A percentile compares a stretch with the other conserved stretches of the same genome.
Conservation (phyloP, 75 land plant genomes). For the Chamaecyparis obtusa region DNA sequence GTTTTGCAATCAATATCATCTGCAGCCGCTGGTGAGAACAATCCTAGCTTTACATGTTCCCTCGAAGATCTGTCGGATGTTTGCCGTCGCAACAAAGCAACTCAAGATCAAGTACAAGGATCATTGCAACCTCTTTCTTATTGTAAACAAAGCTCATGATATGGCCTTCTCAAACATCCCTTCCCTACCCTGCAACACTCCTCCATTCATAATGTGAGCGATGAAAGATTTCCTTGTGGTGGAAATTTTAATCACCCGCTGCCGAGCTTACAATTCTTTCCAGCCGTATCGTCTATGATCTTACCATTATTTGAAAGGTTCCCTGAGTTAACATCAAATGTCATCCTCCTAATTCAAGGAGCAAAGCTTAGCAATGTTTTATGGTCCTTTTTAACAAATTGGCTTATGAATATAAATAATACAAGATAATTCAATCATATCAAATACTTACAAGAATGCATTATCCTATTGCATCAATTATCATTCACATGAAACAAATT, state of each 20-base stretch:
- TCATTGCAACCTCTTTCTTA: constrained; percentile 64
- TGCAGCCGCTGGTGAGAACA: constrained; percentile 52
- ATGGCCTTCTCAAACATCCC: neutral
- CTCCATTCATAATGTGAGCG: neutral
- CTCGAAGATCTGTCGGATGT: constrained; percentile 92
- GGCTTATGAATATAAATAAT: too few relatives aligned
- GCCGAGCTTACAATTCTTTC: neutral
- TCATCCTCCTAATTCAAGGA: neutral
- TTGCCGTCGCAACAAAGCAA: constrained; percentile 84
- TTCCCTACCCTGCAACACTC: neutral
- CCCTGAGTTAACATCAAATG: neutral
- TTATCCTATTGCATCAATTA: too few relatives aligned
- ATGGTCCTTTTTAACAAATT: too few relatives aligned
- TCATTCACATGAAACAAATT: too few relatives aligned
- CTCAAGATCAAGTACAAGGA: constrained; percentile 83
- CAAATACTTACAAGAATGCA: too few relatives aligned
- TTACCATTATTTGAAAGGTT: neutral
- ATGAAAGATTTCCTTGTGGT: neutral
- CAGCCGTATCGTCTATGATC: neutral
- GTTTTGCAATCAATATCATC: constrained; percentile 70
- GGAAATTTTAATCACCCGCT: neutral
- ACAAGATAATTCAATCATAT: too few relatives aligned
- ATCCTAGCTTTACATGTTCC: constrained; percentile 31
- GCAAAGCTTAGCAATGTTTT: too few relatives aligned
- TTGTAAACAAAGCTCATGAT: neutral